A percentile compares a stretch with the other conserved stretches of the same genome.
These are phyloP conservation scores for Oidium heveae DNA, from an alignment of 2,329 filamentous ascomycete genomes.

Conservation along the genomic window DNA sequence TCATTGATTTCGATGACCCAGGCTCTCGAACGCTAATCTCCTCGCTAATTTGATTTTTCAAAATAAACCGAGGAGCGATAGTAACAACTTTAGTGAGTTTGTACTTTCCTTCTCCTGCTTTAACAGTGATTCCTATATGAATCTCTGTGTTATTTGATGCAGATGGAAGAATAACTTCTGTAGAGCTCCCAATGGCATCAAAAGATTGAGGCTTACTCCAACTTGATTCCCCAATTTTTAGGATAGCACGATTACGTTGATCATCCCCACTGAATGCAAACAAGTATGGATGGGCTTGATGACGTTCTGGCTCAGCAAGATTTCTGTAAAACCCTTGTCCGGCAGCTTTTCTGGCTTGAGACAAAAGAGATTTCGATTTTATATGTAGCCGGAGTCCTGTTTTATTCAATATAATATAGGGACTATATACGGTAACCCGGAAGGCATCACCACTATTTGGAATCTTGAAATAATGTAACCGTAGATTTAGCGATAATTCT, in stretches of 20 bases:
- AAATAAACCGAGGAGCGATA: conserved; percentile 69
- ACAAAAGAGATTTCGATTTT: conserved; percentile 69
- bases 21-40: conserved; percentile 78
- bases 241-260: conserved; percentile 64
- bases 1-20: conserved; percentile 66
- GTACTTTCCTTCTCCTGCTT: conserved; percentile 88
- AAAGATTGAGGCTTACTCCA: conserved; percentile 98
- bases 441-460: conserved; percentile 88
- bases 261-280: conserved; percentile 82
- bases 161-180: conserved; percentile 65
- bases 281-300: conserved; percentile 78
- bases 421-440: conserved; percentile 82
- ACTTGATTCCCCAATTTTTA: conserved; percentile 69
- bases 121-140: conserved; percentile 69
- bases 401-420: conserved; percentile 86
- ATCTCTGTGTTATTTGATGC: conserved; percentile 49
- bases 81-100: conserved; percentile 93
- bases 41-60: conserved; percentile 81
- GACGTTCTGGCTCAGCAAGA: conserved; percentile 24
- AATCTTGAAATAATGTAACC: conserved; percentile 72
- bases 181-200: conserved; percentile 82
- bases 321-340: conserved; percentile 41
- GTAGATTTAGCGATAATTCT: conserved; percentile 53
- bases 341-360: conserved; percentile 59
- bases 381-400: conserved; percentile 76